phyloP scores from a whole-genome alignment of 305 asterid species.

The Fraxinus dipetala region DNA sequence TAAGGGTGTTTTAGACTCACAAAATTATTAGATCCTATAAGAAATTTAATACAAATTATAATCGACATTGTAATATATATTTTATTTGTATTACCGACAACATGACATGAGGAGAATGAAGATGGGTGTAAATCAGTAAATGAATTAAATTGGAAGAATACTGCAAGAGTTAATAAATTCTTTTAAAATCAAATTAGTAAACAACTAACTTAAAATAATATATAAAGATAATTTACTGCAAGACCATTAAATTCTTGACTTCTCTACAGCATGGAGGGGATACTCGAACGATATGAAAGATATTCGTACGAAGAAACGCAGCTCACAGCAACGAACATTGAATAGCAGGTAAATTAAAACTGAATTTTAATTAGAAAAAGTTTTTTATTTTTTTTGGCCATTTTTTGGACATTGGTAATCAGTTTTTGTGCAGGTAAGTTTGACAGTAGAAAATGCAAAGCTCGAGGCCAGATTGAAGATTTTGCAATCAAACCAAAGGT shows the following conservation, averaged over 20 bases:
- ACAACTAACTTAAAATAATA: too few species aligned
- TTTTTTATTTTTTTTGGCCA: not conserved
- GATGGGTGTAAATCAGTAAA: too few species aligned
- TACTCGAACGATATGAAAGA: conserved; percentile 73
- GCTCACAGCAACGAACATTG: conserved; percentile 35
- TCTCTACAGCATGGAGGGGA: conserved; percentile 66
- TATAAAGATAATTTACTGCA: not conserved
- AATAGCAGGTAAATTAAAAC: conserved; percentile 44
- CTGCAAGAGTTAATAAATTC: too few species aligned
- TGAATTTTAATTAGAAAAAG: not conserved
- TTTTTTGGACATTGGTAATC: not conserved
- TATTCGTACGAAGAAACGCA: conserved; percentile 60
- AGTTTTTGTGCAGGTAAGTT: conserved; percentile 48
- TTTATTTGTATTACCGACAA: not conserved
- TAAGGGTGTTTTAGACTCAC: not conserved
- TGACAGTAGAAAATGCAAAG: conserved; percentile 64
- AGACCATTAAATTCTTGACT: not conserved
- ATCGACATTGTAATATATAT: too few species aligned
- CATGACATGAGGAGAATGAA: not conserved
- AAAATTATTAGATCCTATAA: not conserved
- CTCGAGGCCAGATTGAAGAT: conserved; percentile 73
- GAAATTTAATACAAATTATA: not conserved
- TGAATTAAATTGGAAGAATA: too few species aligned
- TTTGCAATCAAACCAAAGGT: conserved; percentile 66
- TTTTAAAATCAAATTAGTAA: too few species aligned